A percentile compares a stretch with the other conserved stretches of the same genome.
Evolutionary conservation across 139 green algal species (phyloP).

Genomic region (Diplosphaera chodatii): DNA sequence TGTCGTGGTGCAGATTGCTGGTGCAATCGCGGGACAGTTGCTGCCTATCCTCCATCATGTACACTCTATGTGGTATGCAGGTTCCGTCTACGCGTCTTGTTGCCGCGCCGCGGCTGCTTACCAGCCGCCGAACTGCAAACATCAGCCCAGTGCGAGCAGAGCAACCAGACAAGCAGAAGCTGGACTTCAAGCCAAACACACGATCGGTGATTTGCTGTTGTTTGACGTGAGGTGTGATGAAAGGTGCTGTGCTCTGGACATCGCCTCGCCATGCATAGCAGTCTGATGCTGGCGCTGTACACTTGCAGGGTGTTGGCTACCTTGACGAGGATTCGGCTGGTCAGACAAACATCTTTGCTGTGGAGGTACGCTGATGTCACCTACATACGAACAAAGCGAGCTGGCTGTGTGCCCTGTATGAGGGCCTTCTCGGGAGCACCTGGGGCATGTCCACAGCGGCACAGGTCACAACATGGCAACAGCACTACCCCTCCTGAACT

Average conservation of each 20-base stretch:
- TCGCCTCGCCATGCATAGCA: too few relatives aligned
- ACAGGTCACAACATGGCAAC: too few relatives aligned
- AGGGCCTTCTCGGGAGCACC: too few relatives aligned
- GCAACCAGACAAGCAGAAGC: background rate
- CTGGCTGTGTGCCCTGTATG: too few relatives aligned
- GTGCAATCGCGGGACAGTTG: too few relatives aligned
- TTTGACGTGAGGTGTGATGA: too few relatives aligned
- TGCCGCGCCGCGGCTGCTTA: background rate
- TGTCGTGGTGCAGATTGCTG: background rate
- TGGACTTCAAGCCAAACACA: background rate
- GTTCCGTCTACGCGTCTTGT: background rate
- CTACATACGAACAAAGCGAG: too few relatives aligned
- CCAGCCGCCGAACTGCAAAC: background rate
- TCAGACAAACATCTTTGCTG: slow-evolving; percentile 57
- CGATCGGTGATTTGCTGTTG: too few relatives aligned
- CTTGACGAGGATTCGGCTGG: slow-evolving; percentile 50
- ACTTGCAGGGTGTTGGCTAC: slow-evolving; percentile 34
- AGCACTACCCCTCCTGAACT: too few relatives aligned
- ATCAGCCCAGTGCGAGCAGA: background rate
- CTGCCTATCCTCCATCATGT: background rate
- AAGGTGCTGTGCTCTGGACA: too few relatives aligned
- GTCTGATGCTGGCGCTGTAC: background rate
- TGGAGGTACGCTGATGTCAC: slow-evolving; percentile 25
- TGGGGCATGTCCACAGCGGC: too few relatives aligned
- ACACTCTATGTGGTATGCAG: background rate